These are phyloP conservation scores for Cystofilobasidium capitatum DNA, from an alignment of 768 basidiomycete genomes.

Conservation along the genomic window DNA sequence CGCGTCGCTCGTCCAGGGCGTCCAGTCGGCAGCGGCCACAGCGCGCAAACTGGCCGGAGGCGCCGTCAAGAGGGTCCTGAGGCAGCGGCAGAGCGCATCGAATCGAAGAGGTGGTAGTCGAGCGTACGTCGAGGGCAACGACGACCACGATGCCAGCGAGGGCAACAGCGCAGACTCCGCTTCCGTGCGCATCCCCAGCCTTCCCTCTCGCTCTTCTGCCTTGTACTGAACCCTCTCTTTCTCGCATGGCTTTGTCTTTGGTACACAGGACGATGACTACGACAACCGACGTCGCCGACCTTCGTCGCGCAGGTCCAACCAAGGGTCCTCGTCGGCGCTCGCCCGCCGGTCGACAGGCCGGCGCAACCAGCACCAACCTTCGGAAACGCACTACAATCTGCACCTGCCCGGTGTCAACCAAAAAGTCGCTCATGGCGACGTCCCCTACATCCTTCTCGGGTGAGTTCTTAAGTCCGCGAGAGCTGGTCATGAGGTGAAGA, in stretches of 20 bases:
- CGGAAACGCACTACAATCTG: constrained; percentile 33
- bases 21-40: background rate
- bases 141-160: background rate
- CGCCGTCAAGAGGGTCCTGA: constrained; percentile 16
- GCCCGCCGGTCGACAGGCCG: background rate
- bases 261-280: background rate
- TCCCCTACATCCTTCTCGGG: constrained; percentile 78
- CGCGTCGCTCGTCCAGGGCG: background rate
- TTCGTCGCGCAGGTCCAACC: background rate
- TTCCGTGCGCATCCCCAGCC: background rate
- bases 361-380: background rate
- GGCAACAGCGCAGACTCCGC: background rate
- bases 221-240: background rate
- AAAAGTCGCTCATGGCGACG: constrained; percentile 35
- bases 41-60: constrained; percentile 20
- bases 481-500: background rate
- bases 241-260: too few relatives aligned
- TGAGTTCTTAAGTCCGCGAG: constrained; percentile 48
- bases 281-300: background rate
- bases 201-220: background rate
- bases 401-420: constrained; percentile 30
- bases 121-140: background rate
- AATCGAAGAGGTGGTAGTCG: background rate
- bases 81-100: background rate
- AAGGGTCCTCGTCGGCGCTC: background rate